phyloP scores from a whole-genome alignment of 371 early-diverging fungal species.

The Gilbertella persicaria region DNA sequence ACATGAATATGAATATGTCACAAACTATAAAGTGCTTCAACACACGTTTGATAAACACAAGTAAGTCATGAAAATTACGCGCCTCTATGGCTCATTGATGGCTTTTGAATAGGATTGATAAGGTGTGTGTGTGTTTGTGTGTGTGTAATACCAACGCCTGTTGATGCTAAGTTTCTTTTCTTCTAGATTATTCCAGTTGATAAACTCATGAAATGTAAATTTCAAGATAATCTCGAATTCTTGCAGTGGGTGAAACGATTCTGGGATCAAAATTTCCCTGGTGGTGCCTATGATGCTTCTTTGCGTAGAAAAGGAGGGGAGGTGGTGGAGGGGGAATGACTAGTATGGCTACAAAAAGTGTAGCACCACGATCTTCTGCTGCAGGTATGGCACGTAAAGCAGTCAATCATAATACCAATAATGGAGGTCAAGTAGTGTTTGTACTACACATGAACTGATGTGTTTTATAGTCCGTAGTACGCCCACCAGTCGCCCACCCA shows the following conservation, averaged over 20 bases:
- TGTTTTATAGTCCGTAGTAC: slow-evolving; percentile 23
- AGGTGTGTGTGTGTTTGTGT: too few relatives aligned
- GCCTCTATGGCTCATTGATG: background rate
- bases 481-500: slow-evolving; percentile 26
- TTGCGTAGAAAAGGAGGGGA: slow-evolving; percentile 81
- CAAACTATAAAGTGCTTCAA: slow-evolving; percentile 91
- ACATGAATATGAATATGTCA: slow-evolving; percentile 91
- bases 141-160: too few relatives aligned
- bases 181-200: slow-evolving; percentile 79
- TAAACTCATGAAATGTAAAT: slow-evolving; percentile 83
- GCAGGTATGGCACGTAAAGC: slow-evolving; percentile 24
- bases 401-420: background rate
- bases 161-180: background rate
- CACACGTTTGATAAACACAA: slow-evolving; percentile 80
- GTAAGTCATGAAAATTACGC: slow-evolving; percentile 23
- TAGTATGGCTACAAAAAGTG: slow-evolving; percentile 17
- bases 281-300: slow-evolving; percentile 80
- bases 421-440: too few relatives aligned
- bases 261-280: slow-evolving; percentile 85
- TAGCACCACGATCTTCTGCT: slow-evolving; percentile 23
- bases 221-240: slow-evolving; percentile 97
- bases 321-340: slow-evolving; percentile 13
- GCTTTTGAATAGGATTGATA: slow-evolving; percentile 4
- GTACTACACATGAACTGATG: too few relatives aligned
- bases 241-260: slow-evolving; percentile 90